These are phyloP conservation scores for Dactylorhiza incarnata DNA, from an alignment of 106 monocot species.

Conservation along the genomic window DNA sequence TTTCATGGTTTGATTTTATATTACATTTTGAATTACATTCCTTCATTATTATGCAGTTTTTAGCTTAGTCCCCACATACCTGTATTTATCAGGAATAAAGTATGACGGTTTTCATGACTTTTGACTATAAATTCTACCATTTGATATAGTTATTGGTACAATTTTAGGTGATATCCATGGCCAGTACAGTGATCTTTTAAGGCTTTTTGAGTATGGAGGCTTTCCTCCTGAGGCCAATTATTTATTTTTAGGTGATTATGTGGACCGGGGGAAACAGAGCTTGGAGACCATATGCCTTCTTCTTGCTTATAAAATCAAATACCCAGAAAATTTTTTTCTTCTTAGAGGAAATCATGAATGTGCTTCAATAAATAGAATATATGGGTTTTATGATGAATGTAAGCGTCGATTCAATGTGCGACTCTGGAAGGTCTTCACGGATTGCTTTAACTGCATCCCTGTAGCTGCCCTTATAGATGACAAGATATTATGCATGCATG, in stretches of 20 bases:
- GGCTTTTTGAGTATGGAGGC: constrained; percentile 50
- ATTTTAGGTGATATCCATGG: constrained; percentile 54
- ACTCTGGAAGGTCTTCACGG: constrained; percentile 48
- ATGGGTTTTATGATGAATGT: constrained; percentile 59
- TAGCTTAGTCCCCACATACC: background rate
- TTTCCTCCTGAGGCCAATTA: constrained; percentile 49
- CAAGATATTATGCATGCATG: constrained; percentile 58
- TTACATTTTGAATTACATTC: background rate
- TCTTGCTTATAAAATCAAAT: constrained; percentile 48
- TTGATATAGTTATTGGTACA: constrained; percentile 1
- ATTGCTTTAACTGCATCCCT: constrained; percentile 52
- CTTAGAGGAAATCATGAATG: constrained; percentile 52
- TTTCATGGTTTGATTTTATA: no score
- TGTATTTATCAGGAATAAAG: no score
- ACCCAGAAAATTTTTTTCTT: constrained; percentile 49
- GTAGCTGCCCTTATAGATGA: constrained; percentile 54
- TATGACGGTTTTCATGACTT: background rate
- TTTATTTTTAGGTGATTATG: constrained; percentile 51
- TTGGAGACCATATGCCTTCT: constrained; percentile 52
- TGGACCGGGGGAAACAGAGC: constrained; percentile 49
- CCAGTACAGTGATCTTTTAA: constrained; percentile 52
- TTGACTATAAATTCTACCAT: no score
- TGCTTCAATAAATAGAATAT: constrained; percentile 49
- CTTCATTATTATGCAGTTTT: background rate
- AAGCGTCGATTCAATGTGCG: constrained; percentile 51